Evolutionary conservation across 148 eudicot genomes (phyloP), one percentile per base, ranked within the genome.

Genomic region (Linanthus parryae): DNA sequence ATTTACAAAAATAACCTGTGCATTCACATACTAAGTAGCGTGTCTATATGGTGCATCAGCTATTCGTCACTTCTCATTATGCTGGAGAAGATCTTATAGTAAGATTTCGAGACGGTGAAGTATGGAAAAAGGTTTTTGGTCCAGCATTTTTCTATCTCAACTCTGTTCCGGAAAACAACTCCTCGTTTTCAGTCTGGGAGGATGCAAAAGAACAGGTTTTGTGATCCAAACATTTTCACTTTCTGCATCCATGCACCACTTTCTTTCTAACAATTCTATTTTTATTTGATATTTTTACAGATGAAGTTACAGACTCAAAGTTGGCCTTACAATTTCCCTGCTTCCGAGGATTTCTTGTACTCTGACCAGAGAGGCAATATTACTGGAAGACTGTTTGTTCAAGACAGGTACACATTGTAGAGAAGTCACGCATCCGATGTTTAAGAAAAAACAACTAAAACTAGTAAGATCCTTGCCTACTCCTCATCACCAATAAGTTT

Each of bases 71-170:
- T 60, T 72, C 80, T 30, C 94, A 88, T 54, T 88, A 88, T 62
- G 73, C 70, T 11, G 97, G 97, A 38, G 82, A 74, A 8, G 82
- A 77, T 43, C 54, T 84, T 57, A 70, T 65, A 10, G 48, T 76
- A 14, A 69, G 67, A 34, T 84, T 79, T 35, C 73, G 39, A 6
- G 48, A 70, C 12, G 84, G 87, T 6, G 97, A 88, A 70, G 66
- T 68, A 30, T 88, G 94, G 97, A 88, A 77, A 66, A 88, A 73
- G 63, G 97, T 84, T 22, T 79, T 79, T 35, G 97, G 97, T 15
- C 97, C 94, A 0, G 84, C 84, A 53, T 84, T 81, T 17, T 66
- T 84, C 34, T 84, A 84, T 67, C 45, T 88, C 1, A 84, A 88
- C 49, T 69, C 76, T 17, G 70, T 66, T 20, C 68, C 78, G 43